Base-by-base conservation (phyloP, 2,329 filamentous ascomycete species). In the Colletotrichum cordylinicola region DNA sequence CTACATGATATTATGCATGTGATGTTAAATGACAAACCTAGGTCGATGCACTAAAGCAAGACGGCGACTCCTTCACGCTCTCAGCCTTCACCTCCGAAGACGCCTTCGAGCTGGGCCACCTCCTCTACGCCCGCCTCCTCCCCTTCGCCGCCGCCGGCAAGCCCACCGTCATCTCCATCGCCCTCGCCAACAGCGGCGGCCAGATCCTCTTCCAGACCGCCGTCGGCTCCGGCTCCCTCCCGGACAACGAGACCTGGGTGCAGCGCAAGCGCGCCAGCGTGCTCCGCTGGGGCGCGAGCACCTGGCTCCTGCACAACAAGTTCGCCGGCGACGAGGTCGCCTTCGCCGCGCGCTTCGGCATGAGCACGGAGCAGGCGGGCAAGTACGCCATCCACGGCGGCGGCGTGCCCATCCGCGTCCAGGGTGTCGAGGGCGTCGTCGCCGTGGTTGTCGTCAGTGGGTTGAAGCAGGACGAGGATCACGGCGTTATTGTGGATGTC, bases 381-480 rank as follows among this genome's bases (percentile, higher is more conserved):
- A 87, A 90, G 37, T 96, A 94, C 86, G 94, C 94, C 1, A 94
- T 96, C 77, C 94, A 96, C 83, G 95, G 95, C 0, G 95, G 95
- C 27, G 95, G 89, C 0, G 91, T 95, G 77, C 95, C 95, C 0
- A 90, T 96, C 37, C 88, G 91, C 9, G 94, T 96, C 8, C 86
- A 86, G 69, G 93, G 93, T 0, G 93, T 96, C 2, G 94, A 96
- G 85, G 94, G 94, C 1, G 85, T 95, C 4, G 92, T 96, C 10
- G 94, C 91, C 1, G 92, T 95, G 1, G 91, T 96, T 29, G 91
- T 96, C 21, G 93, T 96, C 2, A 94, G 92, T 80, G 95, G 94
- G 6, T 83, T 96, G 82, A 93, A 92, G 86, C 93, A 96, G 84
- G 88, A 94, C 79, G 90, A 96, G 85, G 94, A 96, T 83, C 95